Evolutionary conservation across 176 grass and related monocot species (phyloP).

Genomic region (Zea mays): Zm-B73-REFERENCE-NAM-5.0 NC_050096.1:212159501-212160000

Average conservation of each 20-base stretch:
- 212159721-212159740: slow-evolving; percentile 59
- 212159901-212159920: slow-evolving; percentile 71
- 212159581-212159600: slow-evolving; percentile 80
- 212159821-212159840: slow-evolving; percentile 84
- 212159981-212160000: slow-evolving; percentile 54
- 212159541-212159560: slow-evolving; percentile 59
- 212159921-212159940: slow-evolving; percentile 79
- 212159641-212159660: slow-evolving; percentile 72
- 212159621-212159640: slow-evolving; percentile 74
- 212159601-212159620: slow-evolving; percentile 87
- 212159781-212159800: slow-evolving; percentile 48
- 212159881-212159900: slow-evolving; percentile 76
- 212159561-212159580: slow-evolving; percentile 72
- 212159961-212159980: slow-evolving; percentile 57
- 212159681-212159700: slow-evolving; percentile 58
- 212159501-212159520: slow-evolving; percentile 62
- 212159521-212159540: slow-evolving; percentile 67
- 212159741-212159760: background rate
- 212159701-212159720: slow-evolving; percentile 46
- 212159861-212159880: background rate
- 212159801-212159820: slow-evolving; percentile 67
- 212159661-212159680: slow-evolving; percentile 65
- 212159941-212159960: slow-evolving; percentile 54
- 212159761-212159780: background rate
- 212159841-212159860: slow-evolving; percentile 38